Evolutionary conservation across 2,329 filamentous ascomycete species (phyloP), one percentile per base, ranked within the genome.

Genomic region (Aspergillus awamori): DNA sequence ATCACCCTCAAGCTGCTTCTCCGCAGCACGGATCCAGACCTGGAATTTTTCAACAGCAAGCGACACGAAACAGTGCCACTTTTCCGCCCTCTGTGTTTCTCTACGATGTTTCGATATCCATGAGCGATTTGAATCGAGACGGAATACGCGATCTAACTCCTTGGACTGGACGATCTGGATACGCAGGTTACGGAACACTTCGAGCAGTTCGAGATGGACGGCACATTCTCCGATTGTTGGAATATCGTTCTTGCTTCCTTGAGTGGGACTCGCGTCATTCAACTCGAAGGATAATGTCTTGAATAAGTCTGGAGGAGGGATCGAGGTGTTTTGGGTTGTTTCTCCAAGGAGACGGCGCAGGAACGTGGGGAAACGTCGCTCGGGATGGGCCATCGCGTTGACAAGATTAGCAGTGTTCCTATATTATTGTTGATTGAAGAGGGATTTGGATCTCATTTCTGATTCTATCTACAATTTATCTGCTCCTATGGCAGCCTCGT

Each of bases 161-260:
- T 22, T 48, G 1, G 62, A 66, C 10, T 62, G 39, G 30, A 63
- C 53, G 3, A 66, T 55, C 7, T 52, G 51, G 2, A 54, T 43
- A 8, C 55, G 59, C 8, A 66, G 54, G 5, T 47, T 33, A 20
- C 63, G 49, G 26, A 67, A 64, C 5, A 54, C 62, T 51, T 66
- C 60, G 3, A 67, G 47, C 30, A 67, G 61, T 49, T 66, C 62
- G 3, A 67, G 48, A 24, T 67, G 65, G 2, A 63, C 57, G 13
- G 64, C 64, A 11, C 64, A 66, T 51, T 67, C 33, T 5, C 54
- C 55, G 30, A 36, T 20, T 4, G 45, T 57, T 7, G 65, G 64
- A 8, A 67, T 57, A 3, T 47, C 56, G 0, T 5, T 5, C 15
- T 3, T 53, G 3, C 24, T 17, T 41, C 15, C 13, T n/a, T n/a